Evolutionary conservation across 768 basidiomycete species (phyloP), one percentile per base, ranked within the genome.

Genomic region (Boletellus sp.): DNA sequence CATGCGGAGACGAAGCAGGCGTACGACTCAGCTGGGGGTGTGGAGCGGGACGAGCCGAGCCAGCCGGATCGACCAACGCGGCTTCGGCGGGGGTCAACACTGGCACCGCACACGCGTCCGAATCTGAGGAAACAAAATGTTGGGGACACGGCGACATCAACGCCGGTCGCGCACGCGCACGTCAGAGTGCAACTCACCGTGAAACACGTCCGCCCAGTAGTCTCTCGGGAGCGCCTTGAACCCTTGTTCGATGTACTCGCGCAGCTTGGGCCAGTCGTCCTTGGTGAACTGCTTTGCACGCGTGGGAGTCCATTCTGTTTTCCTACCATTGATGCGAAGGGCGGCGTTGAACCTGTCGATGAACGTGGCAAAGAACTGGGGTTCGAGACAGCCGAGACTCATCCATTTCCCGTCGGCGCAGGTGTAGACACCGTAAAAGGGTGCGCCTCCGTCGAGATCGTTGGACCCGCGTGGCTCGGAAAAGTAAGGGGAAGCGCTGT

Each of bases 351-450:
- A 86, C 2, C 56, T 59, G 10, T 75, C 70, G 38, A 89, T 70
- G 59, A 90, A 90, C 1, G 67, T 70, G 20, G 71, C 67, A 65
- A 84, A 90, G 67, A 90, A 90, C 35, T 78, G 77, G 6, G 85
- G 83, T 61, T 90, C 88, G 12, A 89, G 63, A 59, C 87, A 88
- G 24, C 80, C 88, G 23, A 92, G 78, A 3, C 84, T 80, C 77
- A 93, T 87, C 77, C 80, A 89, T 34, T 76, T 70, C 1, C 83
- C 84, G 61, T 86, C 87, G 48, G 80, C 73, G 62, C 88, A 90
- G 1, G 75, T 74, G 58, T 93, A 91, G 10, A 87, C 69, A 51
- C 74, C 76, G 59, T 93, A 93, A 70, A 83, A 90, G 0, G 90
- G 90, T 6, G 87, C 78, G 4, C 86, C 88, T 0, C 87, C 87